Percentiles rank a stretch among this genome's conserved stretches.
phyloP scores from a whole-genome alignment of 306 rosid genomes.

The Quercus ilex region DNA sequence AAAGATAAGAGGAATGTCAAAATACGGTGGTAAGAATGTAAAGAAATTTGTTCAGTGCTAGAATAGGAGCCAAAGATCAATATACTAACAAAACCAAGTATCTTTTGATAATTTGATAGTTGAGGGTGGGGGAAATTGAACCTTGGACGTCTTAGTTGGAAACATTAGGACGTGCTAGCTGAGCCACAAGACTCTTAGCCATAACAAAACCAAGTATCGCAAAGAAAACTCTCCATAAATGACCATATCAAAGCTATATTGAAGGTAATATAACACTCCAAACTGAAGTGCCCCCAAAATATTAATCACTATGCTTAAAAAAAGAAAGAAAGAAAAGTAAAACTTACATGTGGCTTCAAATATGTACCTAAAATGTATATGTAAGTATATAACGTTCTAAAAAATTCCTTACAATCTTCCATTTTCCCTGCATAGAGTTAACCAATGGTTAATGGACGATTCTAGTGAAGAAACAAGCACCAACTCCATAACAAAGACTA shows the following conservation, averaged over 20 bases:
- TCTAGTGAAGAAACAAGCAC: background rate
- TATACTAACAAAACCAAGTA: background rate
- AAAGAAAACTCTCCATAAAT: background rate
- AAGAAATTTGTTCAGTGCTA: background rate
- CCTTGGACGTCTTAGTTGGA: too few relatives aligned
- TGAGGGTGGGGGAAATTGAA: too few relatives aligned
- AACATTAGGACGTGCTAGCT: too few relatives aligned
- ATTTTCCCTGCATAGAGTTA: constrained; percentile 57
- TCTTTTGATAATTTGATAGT: too few relatives aligned
- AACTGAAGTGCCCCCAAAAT: constrained; percentile 6
- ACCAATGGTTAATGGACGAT: background rate
- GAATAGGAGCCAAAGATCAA: background rate
- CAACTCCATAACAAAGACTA: background rate
- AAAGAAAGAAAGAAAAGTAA: background rate
- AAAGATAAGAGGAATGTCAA: background rate
- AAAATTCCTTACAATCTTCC: constrained; percentile 68
- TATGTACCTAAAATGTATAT: constrained; percentile 78
- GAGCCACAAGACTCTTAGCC: too few relatives aligned
- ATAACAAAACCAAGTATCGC: background rate
- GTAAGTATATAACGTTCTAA: constrained; percentile 54
- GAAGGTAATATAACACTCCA: background rate
- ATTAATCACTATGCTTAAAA: constrained; percentile 2
- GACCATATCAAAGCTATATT: background rate
- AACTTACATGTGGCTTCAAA: constrained; percentile 90
- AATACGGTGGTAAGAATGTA: too few relatives aligned